Base-by-base conservation (phyloP, 2,329 filamentous ascomycete species). In the Ascomycota sp. region DNA sequence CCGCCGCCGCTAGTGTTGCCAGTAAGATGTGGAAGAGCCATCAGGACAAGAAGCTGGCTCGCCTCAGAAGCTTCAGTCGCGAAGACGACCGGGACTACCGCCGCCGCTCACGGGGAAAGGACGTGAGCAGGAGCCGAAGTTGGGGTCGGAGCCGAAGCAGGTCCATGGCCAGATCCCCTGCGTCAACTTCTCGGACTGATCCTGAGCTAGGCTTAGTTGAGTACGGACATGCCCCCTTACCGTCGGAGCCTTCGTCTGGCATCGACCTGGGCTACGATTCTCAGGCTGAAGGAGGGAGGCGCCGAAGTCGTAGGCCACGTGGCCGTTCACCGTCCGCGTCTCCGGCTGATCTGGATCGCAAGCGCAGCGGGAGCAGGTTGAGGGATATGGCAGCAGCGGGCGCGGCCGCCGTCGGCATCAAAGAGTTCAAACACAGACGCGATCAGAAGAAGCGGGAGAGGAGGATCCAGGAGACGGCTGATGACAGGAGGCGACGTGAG, bases 131-230 rank as follows among this genome's bases (percentile, higher is more conserved):
- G 31, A 38, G 39, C 34, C 31, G 28, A 24, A 40, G 39, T 27
- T 32, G 49, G 45, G 56, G 49, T 39, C 42, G 47, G 32, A 53
- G 50, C 43, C 47, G 62, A 50, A 64, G 60, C 57, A 64, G 61
- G 55, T 68, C 66, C 53, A 50, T 51, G 47, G 56, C 59, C 55
- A 53, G 55, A 55, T 55, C 57, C 56, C 54, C 52, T 52, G 54
- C 59, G 55, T 59, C 60, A 44, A 59, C 63, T 51, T 54, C 56
- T 47, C 54, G 53, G 50, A 61, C 65, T 72, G 68, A 73, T 67
- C 63, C 61, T 58, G 67, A 72, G 57, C 57, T 73, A 70, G 70
- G 68, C 57, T 61, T 73, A 61, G 67, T 75, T 63, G 66, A 74
- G 52, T 75, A 75, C 58, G 70, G 70, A 43, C 59, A 57, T 47